Evolutionary conservation across 331 rosid genomes (phyloP), one percentile per base, ranked within the genome.

Genomic region (Malus hybrid): DNA sequence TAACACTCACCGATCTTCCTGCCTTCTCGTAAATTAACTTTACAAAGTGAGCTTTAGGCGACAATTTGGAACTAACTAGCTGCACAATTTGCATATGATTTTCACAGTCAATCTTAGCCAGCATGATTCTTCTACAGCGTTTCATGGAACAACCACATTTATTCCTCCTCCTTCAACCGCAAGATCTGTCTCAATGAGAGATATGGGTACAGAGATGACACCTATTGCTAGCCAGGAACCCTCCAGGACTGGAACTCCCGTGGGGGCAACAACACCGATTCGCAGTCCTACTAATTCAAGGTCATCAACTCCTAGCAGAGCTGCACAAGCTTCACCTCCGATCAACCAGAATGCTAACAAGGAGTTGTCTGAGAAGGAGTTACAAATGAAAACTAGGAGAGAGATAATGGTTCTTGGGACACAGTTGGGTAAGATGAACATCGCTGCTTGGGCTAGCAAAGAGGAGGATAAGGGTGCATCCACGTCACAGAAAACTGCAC

Each of bases 121-220:
- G 79, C 96, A 91, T 56, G 86, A 85, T 86, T 87, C 96, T 80
- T 86, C 98, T 31, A 69, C 86, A 79, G 89, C 88, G 74, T 34
- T 86, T 71, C 96, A 86, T 78, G 86, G 90, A 70, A 87, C 91
- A 48, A 90, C 97, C 39, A 89, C 97, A 78, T 87, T 91, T 78
- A 81, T 91, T 76, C 97, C 97, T 57, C 96, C 97, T 66, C 89
- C 94, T 69, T 82, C 98, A 55, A 91, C 96, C 12, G 98, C 98
- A 77, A 88, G 98, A 71, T 93, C 98, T 60, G 98, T 93, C 72
- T 93, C 98, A 7, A 93, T 93, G 98, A 87, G 97, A 85, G 98
- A 93, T 77, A 93, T 93, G 98, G 98, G 98, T 63, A 93, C 98
- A n/a, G 98, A 93, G 85, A 93, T 93, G 98, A 93, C 98, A 36